Base-by-base conservation (phyloP, 805 yeast genomes). In the Scheffersomyces ergatensis region DNA sequence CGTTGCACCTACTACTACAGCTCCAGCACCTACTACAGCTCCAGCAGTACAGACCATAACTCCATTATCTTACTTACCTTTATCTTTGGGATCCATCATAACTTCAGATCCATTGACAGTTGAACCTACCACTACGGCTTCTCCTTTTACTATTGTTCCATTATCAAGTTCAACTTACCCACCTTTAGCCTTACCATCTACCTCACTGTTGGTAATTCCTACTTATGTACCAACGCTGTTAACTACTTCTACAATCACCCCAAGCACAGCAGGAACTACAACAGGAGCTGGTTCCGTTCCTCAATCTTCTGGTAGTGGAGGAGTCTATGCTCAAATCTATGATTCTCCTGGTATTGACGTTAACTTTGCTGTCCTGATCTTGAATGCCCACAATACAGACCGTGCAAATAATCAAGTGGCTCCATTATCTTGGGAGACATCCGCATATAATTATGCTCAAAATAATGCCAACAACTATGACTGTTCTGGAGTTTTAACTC, bases 401-500 rank as follows among this genome's bases (percentile, higher is more conserved):
- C 51, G 71, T 37, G 63, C 63, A 2, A 38, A 43, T 6, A 70
- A 65, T 40, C 56, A 57, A 21, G 67, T 51, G 4, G 57, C 50
- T 5, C 51, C 50, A 0, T 56, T 65, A 34, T 44, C 65, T 1
- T 65, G 71, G 71, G 55, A 57, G 18, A 38, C 37, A 15, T 58
- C 49, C n/a, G 56, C 65, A 3, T 64, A 60, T 53, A 43, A 51
- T 33, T 65, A 63, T 43, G 70, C 71, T 5, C 49, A 61, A 39
- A 54, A 55, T 35, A 53, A 59, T 34, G 71, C 71, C 13, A 58
- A 63, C 41, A 54, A 48, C 39, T 64, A 64, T 48, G 67, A 62
- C 40, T 65, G 71, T 46, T 62, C 67, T 2, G 71, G 71, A 3
- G 50, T 54, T 14, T 58, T 65, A 45, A 61, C 65, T 2, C 70